Evolutionary conservation across 345 rosid species (phyloP).

Genomic region (Aurinia saxatilis): DNA sequence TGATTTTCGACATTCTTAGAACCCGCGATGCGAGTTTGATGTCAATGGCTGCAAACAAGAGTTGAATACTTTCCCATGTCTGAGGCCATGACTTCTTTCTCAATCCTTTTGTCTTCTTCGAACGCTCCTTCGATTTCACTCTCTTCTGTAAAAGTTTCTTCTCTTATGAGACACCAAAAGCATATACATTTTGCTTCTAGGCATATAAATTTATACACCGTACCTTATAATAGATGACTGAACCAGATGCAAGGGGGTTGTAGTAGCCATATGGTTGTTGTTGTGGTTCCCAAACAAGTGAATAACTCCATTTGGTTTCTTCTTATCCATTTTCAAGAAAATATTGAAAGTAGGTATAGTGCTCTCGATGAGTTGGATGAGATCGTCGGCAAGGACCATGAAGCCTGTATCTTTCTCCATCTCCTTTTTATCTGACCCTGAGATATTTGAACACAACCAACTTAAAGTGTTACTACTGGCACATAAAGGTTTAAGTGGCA

Average conservation of each 20-base stretch:
- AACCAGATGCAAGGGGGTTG: constrained; percentile 68
- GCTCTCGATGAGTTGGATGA: constrained; percentile 55
- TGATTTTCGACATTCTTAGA: constrained; percentile 60
- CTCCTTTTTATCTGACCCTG: constrained; percentile 57
- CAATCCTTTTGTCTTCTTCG: constrained; percentile 63
- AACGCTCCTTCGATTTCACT: constrained; percentile 57
- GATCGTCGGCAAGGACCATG: constrained; percentile 55
- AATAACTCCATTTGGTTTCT: constrained; percentile 39
- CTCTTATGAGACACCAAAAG: constrained; percentile 4
- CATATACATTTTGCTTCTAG: not conserved
- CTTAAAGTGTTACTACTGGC: constrained; percentile 1
- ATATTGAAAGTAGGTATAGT: constrained; percentile 54
- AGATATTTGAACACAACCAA: constrained; percentile 9
- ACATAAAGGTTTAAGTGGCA: no score
- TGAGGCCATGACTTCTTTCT: constrained; percentile 85
- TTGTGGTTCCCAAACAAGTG: constrained; percentile 66
- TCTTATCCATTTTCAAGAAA: constrained; percentile 83
- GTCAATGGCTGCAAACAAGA: constrained; percentile 66
- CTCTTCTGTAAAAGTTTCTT: constrained; percentile 46
- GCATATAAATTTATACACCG: not conserved
- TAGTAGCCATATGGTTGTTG: constrained; percentile 27
- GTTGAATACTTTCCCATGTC: constrained; percentile 47
- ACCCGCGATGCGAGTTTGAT: constrained; percentile 58
- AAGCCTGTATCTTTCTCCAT: constrained; percentile 49
- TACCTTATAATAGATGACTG: constrained; percentile 74